Evolutionary conservation across 495 filamentous ascomycete species (phyloP).

Genomic region (Penicillium manginii): DNA sequence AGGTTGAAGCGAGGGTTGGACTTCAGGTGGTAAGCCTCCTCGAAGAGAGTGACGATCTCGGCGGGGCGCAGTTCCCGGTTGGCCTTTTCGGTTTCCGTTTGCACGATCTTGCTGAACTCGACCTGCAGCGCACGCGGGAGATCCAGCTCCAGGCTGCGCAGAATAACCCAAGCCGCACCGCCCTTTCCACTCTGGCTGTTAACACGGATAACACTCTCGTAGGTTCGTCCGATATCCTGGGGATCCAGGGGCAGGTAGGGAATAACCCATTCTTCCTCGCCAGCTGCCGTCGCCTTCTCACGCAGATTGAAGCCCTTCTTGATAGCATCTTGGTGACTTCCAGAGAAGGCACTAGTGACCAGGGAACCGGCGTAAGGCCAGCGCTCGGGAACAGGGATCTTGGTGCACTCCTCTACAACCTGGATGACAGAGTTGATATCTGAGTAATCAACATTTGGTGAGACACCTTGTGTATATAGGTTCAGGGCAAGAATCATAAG

Average conservation of each 20-base stretch:
- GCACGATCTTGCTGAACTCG: slow-evolving; percentile 87
- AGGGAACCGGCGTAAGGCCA: slow-evolving; percentile 83
- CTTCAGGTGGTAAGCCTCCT: slow-evolving; percentile 81
- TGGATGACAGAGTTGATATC: slow-evolving; percentile 87
- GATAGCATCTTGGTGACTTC: slow-evolving; percentile 87
- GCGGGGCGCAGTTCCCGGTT: slow-evolving; percentile 80
- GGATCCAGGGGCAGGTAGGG: slow-evolving; percentile 95
- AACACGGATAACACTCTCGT: slow-evolving; percentile 97
- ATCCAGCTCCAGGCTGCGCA: slow-evolving; percentile 85
- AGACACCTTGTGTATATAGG: slow-evolving; percentile 93
- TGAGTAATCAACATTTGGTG: slow-evolving; percentile 88
- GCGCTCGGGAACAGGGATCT: slow-evolving; percentile 89
- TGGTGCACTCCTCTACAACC: slow-evolving; percentile 88
- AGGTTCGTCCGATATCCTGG: slow-evolving; percentile 90
- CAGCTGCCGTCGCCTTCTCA: slow-evolving; percentile 57
- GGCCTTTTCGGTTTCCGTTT: slow-evolving; percentile 70
- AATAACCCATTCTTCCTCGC: slow-evolving; percentile 69
- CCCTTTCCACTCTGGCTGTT: slow-evolving; percentile 97
- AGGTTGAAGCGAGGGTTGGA: slow-evolving; percentile 81
- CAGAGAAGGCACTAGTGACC: slow-evolving; percentile 52
- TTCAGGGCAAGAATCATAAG: slow-evolving; percentile 93
- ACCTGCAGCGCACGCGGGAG: slow-evolving; percentile 91
- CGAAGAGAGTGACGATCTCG: slow-evolving; percentile 87
- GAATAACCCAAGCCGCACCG: slow-evolving; percentile 92
- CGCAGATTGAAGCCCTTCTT: slow-evolving; percentile 91